These are phyloP conservation scores for Penicillium cosmopolitanum DNA, from an alignment of 495 filamentous ascomycete genomes.

Conservation along the genomic window DNA sequence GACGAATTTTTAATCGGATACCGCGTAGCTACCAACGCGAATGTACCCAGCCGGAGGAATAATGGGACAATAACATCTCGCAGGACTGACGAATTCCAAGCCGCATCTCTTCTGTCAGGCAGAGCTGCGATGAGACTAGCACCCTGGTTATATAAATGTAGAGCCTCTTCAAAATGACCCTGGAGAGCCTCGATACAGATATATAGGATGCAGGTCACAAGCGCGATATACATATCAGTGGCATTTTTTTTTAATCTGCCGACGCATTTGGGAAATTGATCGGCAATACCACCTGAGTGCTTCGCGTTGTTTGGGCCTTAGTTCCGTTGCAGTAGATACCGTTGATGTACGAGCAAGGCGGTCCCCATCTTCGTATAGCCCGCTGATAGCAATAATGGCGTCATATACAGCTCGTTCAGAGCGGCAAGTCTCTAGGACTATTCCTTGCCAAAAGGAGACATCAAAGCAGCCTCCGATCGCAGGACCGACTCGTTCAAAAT, in stretches of 20 bases:
- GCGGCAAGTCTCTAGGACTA: slow-evolving; percentile 57
- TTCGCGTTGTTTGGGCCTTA: slow-evolving; percentile 20
- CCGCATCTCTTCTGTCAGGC: slow-evolving; percentile 12
- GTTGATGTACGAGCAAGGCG: slow-evolving; percentile 17
- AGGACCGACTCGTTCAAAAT: slow-evolving; percentile 50
- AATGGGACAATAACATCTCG: slow-evolving; percentile 26
- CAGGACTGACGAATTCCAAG: slow-evolving; percentile 19
- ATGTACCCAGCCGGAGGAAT: slow-evolving; percentile 26
- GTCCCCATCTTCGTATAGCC: slow-evolving; percentile 46
- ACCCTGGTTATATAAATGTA: slow-evolving; percentile 31
- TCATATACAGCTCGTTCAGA: slow-evolving; percentile 59
- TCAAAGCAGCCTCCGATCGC: slow-evolving; percentile 49
- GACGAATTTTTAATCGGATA: slow-evolving; percentile 17
- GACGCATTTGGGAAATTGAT: slow-evolving; percentile 36
- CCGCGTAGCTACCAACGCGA: slow-evolving; percentile 22
- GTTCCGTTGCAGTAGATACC: slow-evolving; percentile 14
- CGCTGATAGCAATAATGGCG: slow-evolving; percentile 54
- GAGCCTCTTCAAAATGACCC: slow-evolving; percentile 37
- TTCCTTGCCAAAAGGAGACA: slow-evolving; percentile 54
- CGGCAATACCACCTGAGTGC: slow-evolving; percentile 36
- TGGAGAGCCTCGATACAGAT: slow-evolving; percentile 59
- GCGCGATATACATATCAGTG: slow-evolving; percentile 37
- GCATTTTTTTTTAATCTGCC: slow-evolving; percentile 33
- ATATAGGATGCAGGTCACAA: slow-evolving; percentile 57
- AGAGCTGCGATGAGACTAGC: slow-evolving; percentile 25